Evolutionary conservation across 306 rosid species (phyloP).

Genomic region (Cicer pinnatifidum): DNA sequence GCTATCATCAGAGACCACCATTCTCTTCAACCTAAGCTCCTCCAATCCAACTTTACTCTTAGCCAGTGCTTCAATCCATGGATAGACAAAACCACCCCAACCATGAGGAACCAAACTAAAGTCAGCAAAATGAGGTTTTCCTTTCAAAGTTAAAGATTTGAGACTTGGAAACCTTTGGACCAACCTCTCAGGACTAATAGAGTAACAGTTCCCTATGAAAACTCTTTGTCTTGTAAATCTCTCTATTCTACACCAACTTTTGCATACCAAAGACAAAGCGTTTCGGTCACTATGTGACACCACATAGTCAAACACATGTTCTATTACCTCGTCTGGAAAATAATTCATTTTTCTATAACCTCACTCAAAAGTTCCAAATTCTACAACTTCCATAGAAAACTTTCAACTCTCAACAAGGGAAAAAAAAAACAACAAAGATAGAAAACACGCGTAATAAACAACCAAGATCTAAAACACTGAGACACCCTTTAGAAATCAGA

Average conservation of each 20-base stretch:
- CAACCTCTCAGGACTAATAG: slow-evolving; percentile 77
- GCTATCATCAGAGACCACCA: slow-evolving; percentile 85
- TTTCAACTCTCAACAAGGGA: slow-evolving; percentile 23
- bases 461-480: slow-evolving; percentile 47
- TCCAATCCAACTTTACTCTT: slow-evolving; percentile 58
- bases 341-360: slow-evolving; percentile 57
- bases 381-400: slow-evolving; percentile 45
- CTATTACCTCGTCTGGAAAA: slow-evolving; percentile 93
- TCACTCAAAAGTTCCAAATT: slow-evolving; percentile 38
- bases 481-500: not conserved
- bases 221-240: slow-evolving; percentile 70
- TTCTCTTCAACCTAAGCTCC: slow-evolving; percentile 89
- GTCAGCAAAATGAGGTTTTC: slow-evolving; percentile 97
- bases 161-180: slow-evolving; percentile 69
- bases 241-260: slow-evolving; percentile 80
- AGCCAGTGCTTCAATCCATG: slow-evolving; percentile 85
- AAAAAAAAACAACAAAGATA: not conserved
- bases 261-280: slow-evolving; percentile 85
- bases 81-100: slow-evolving; percentile 81
- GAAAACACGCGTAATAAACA: slow-evolving; percentile 7
- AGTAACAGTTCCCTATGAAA: slow-evolving; percentile 88
- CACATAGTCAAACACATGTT: slow-evolving; percentile 77
- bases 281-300: slow-evolving; percentile 80
- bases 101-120: slow-evolving; percentile 86
- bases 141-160: slow-evolving; percentile 77